These are phyloP conservation scores for Eucalyptus shirleyi DNA, from an alignment of 345 rosid genomes.

Conservation along the genomic window DNA sequence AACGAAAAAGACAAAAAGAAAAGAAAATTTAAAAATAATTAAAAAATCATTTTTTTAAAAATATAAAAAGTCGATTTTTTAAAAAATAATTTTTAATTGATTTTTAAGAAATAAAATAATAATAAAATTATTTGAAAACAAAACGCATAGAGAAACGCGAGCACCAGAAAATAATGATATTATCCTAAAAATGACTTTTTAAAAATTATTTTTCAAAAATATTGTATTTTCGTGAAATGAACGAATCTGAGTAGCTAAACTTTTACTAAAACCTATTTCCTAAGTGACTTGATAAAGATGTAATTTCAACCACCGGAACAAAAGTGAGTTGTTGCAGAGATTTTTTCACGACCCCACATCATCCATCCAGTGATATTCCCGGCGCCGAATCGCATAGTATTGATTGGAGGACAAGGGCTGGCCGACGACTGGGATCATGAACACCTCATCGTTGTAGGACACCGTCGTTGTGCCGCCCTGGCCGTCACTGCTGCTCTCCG, in stretches of 20 bases:
- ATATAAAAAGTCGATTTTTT: too few relatives aligned
- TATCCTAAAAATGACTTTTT: too few relatives aligned
- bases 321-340: neutral
- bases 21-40: too few relatives aligned
- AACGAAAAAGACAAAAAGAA: too few relatives aligned
- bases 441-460: neutral
- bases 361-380: neutral
- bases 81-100: too few relatives aligned
- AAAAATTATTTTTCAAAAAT: too few relatives aligned
- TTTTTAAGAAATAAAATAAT: too few relatives aligned
- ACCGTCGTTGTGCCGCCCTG: neutral
- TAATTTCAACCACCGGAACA: neutral
- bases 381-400: neutral
- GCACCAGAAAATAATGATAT: too few relatives aligned
- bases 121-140: too few relatives aligned
- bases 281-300: neutral
- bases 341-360: neutral
- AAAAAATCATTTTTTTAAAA: too few relatives aligned
- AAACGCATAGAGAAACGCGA: too few relatives aligned
- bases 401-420: conserved; percentile 25
- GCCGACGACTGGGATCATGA: conserved; percentile 23
- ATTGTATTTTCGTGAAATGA: too few relatives aligned
- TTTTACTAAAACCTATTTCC: neutral
- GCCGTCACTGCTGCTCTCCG: neutral
- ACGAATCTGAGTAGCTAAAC: neutral